These are phyloP conservation scores for Apiospora saccharicola DNA, from an alignment of 2,329 filamentous ascomycete genomes.

Conservation along the genomic window DNA sequence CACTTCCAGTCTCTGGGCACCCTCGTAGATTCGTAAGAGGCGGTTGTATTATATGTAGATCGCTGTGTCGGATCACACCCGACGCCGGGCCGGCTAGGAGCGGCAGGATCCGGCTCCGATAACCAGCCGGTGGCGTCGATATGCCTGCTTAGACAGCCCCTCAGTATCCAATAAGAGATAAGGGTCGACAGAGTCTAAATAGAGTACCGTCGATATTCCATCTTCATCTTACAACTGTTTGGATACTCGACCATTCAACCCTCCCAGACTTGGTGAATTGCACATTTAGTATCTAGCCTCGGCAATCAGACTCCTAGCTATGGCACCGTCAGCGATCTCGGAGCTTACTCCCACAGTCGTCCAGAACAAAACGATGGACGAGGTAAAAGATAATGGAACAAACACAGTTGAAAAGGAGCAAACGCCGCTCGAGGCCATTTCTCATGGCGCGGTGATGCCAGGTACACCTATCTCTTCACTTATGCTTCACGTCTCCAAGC, in stretches of 20 bases:
- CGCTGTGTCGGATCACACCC: conserved; percentile 3
- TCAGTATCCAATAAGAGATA: conserved; percentile 1
- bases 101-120: conserved; percentile 17
- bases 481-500: no score
- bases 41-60: background rate
- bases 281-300: background rate
- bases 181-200: background rate
- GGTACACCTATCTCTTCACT: conserved; percentile 28
- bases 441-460: conserved; percentile 44
- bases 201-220: background rate
- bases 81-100: conserved; percentile 10
- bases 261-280: background rate
- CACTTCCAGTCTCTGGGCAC: no score
- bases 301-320: background rate
- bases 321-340: conserved; percentile 22
- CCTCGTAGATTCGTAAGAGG: background rate
- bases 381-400: background rate
- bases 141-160: background rate
- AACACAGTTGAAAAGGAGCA: conserved; percentile 31
- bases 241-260: background rate
- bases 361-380: background rate
- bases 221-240: background rate
- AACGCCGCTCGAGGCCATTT: conserved; percentile 47
- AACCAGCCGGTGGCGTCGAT: conserved; percentile 10
- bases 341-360: background rate